A percentile compares a stretch with the other conserved stretches of the same genome.
Evolutionary conservation across 148 eudicot genomes (phyloP).

Genomic region (Limonium bicolor): DNA sequence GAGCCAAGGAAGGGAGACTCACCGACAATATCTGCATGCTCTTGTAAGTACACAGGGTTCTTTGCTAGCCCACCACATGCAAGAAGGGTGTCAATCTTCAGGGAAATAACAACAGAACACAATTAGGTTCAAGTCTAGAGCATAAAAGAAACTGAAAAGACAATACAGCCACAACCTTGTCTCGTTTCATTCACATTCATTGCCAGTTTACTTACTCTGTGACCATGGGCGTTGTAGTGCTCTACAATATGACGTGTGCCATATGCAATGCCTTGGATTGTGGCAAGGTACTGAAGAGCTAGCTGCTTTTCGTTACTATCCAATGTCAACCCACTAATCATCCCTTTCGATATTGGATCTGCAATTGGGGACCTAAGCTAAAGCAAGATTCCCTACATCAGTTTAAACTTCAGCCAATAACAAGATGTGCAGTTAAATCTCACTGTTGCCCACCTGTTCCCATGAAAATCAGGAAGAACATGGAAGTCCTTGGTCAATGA

Average conservation of each 20-base stretch:
- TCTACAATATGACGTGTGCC: constrained; percentile 96
- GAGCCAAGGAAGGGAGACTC: constrained; percentile 19
- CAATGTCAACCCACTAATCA: constrained; percentile 78
- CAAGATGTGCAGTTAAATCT: too few relatives aligned
- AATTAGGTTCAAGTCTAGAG: not conserved
- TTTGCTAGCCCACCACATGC: constrained; percentile 97
- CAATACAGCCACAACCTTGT: too few relatives aligned
- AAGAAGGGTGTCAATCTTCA: constrained; percentile 79
- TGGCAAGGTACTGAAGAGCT: constrained; percentile 82
- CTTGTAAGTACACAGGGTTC: constrained; percentile 80
- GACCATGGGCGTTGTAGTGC: constrained; percentile 93
- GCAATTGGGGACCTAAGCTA: constrained; percentile 84
- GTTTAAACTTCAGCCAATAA: too few relatives aligned
- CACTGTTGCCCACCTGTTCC: constrained; percentile 74
- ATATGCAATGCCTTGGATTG: constrained; percentile 91
- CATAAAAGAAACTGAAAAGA: too few relatives aligned
- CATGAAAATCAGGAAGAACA: constrained; percentile 93
- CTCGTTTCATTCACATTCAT: too few relatives aligned
- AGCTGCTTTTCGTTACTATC: constrained; percentile 81
- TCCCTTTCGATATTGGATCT: constrained; percentile 84
- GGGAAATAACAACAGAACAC: constrained; percentile 2
- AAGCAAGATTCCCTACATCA: too few relatives aligned
- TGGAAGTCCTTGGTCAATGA: constrained; percentile 76
- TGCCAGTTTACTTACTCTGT: constrained; percentile 41
- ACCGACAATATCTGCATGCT: constrained; percentile 97